Conservation (phyloP, 768 basidiomycete genomes). For the Leccinum imitatum region DNA sequence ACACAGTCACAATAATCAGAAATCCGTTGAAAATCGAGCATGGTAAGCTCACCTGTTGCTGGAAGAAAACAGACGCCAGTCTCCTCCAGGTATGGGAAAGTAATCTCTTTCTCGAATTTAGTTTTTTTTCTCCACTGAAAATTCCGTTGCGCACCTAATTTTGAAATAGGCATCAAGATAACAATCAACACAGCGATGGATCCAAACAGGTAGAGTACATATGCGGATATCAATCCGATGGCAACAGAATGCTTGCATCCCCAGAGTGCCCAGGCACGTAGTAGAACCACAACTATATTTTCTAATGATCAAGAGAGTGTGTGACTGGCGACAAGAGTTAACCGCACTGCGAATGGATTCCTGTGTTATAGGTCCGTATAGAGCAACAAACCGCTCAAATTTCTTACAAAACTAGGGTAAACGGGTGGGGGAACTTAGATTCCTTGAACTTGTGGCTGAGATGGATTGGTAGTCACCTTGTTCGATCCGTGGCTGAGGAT, state of each 20-base stretch:
- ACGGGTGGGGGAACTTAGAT: background rate
- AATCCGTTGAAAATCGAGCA: background rate
- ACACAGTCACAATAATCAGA: background rate
- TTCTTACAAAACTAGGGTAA: conserved; percentile 9
- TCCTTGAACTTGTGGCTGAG: background rate
- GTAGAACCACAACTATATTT: conserved; percentile 14
- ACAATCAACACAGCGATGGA: background rate
- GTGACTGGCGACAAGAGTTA: background rate
- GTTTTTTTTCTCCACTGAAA: background rate
- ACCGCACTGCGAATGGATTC: conserved; percentile 17
- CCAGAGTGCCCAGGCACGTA: conserved; percentile 24
- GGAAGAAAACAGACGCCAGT: background rate
- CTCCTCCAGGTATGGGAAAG: background rate
- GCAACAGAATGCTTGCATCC: conserved; percentile 4
- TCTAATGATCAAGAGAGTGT: background rate
- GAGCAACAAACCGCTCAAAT: background rate
- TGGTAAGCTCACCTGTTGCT: background rate
- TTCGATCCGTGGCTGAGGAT: conserved; percentile 5
- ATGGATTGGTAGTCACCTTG: background rate
- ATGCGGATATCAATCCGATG: conserved; percentile 8
- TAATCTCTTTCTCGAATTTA: background rate
- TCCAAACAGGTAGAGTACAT: conserved; percentile 7
- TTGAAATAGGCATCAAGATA: background rate
- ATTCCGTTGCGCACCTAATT: background rate
- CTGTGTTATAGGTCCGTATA: background rate